phyloP scores from a whole-genome alignment of 148 eudicot genomes.

The Dianthus caryophyllus region DNA sequence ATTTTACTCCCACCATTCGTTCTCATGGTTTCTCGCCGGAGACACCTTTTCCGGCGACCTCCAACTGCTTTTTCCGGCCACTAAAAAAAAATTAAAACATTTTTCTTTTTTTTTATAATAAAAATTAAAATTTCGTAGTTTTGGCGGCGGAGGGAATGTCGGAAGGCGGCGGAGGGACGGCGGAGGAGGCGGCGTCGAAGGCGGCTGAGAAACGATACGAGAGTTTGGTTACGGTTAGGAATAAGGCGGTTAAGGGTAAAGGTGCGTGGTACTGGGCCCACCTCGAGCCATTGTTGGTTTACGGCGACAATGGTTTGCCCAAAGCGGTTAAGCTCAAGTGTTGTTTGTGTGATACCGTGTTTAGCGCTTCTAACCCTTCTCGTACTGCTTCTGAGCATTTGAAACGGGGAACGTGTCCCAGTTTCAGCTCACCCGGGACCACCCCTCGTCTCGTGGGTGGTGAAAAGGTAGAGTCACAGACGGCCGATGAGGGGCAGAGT shows the following conservation, averaged over 20 bases:
- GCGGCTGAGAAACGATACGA: conserved; percentile 68
- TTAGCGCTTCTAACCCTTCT: conserved; percentile 90
- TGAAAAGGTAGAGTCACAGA: not conserved
- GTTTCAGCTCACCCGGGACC: conserved; percentile 36
- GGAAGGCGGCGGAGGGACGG: conserved; percentile 21
- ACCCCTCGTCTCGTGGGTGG: conserved; percentile 31
- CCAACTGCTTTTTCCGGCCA: not conserved
- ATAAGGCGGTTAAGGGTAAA: conserved; percentile 83
- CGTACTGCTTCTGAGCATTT: conserved; percentile 92
- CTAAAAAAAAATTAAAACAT: not conserved
- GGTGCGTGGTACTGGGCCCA: conserved; percentile 99
- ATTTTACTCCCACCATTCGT: not conserved
- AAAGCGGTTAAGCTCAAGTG: conserved; percentile 87
- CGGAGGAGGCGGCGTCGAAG: conserved; percentile 61
- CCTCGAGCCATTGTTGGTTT: conserved; percentile 67
- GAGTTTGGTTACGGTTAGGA: conserved; percentile 68
- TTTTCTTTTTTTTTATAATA: not conserved
- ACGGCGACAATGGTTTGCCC: conserved; percentile 45
- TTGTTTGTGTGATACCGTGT: conserved; percentile 62
- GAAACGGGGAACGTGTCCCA: conserved; percentile 88
- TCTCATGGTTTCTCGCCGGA: conserved; percentile 1
- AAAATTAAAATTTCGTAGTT: not conserved
- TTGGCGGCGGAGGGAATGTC: conserved; percentile 21
- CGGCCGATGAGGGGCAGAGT: too few relatives aligned
- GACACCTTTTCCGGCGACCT: not conserved